Evolutionary conservation across 345 rosid genomes (phyloP).

Genomic region (Salix viminalis): DNA sequence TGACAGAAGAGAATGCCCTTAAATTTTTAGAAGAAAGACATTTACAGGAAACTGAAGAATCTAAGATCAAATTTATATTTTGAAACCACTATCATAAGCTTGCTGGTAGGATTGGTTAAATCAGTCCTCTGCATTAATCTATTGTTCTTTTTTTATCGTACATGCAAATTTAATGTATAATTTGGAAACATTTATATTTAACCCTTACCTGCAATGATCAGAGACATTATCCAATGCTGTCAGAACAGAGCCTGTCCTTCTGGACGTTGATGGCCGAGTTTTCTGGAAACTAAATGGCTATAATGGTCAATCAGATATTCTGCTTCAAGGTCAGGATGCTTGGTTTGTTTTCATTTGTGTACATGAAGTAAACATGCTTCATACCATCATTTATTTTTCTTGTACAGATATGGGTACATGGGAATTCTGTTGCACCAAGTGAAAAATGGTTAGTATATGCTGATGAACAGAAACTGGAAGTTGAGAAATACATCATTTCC

Average conservation of each 20-base stretch:
- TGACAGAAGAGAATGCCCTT: not conserved
- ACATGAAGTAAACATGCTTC: not conserved
- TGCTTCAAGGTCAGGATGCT: constrained; percentile 65
- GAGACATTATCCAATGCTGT: constrained; percentile 61
- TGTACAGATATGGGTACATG: constrained; percentile 44
- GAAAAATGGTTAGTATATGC: constrained; percentile 66
- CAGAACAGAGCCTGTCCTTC: constrained; percentile 51
- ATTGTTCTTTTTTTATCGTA: not conserved
- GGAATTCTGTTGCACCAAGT: constrained; percentile 25
- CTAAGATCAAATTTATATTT: not conserved
- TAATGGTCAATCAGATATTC: constrained; percentile 33
- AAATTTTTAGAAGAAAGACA: constrained; percentile 1
- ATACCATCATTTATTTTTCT: not conserved
- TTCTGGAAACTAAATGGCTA: constrained; percentile 64
- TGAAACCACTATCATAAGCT: not conserved
- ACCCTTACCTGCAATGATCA: constrained; percentile 10
- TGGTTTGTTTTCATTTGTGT: constrained; percentile 4
- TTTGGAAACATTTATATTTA: not conserved
- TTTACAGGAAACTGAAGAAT: not conserved
- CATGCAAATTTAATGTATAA: not conserved
- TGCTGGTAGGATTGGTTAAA: not conserved
- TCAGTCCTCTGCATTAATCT: not conserved
- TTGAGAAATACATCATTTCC: constrained; percentile 55
- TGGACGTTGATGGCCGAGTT: constrained; percentile 45
- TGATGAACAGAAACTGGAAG: constrained; percentile 48